Percentiles rank a stretch among this genome's conserved stretches.
phyloP scores from a whole-genome alignment of 2,329 filamentous ascomycete species.

The Cryoendolithus antarcticus region DNA sequence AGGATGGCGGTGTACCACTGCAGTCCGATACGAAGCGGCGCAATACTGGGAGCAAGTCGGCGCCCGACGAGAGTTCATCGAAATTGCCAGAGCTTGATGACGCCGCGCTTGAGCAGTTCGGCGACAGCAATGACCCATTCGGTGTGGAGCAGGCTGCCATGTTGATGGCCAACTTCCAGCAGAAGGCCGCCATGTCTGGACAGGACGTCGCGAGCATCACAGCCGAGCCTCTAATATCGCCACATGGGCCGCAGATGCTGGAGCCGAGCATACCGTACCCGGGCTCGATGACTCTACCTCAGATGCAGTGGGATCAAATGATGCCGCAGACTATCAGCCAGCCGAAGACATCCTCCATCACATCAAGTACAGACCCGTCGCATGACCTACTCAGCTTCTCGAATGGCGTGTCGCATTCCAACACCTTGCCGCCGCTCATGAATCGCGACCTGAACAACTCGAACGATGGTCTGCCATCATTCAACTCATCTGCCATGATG shows the following conservation, averaged over 20 bases:
- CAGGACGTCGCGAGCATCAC: slow-evolving; percentile 41
- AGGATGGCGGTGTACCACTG: slow-evolving; percentile 87
- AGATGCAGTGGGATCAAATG: slow-evolving; percentile 86
- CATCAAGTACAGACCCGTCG: slow-evolving; percentile 31
- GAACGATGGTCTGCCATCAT: slow-evolving; percentile 26
- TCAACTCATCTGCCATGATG: slow-evolving; percentile 58
- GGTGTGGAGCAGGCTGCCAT: slow-evolving; percentile 96
- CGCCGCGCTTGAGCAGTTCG: slow-evolving; percentile 80
- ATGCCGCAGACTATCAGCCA: slow-evolving; percentile 59
- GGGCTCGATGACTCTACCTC: slow-evolving; percentile 67
- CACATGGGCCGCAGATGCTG: slow-evolving; percentile 58
- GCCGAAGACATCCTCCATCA: slow-evolving; percentile 62
- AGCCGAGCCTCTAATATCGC: slow-evolving; percentile 57
- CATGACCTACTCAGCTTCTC: slow-evolving; percentile 41
- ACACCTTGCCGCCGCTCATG: slow-evolving; percentile 54
- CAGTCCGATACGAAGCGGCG: slow-evolving; percentile 90
- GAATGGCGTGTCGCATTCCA: slow-evolving; percentile 13
- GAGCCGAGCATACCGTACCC: slow-evolving; percentile 63
- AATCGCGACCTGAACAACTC: slow-evolving; percentile 36
- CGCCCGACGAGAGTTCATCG: slow-evolving; percentile 36
- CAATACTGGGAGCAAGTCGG: slow-evolving; percentile 35
- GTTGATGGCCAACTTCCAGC: slow-evolving; percentile 95
- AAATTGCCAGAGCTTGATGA: slow-evolving; percentile 77
- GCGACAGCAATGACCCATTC: slow-evolving; percentile 81
- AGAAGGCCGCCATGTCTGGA: slow-evolving; percentile 71